Conservation (phyloP, 805 yeast genomes). For the Candida caryicola region DNA sequence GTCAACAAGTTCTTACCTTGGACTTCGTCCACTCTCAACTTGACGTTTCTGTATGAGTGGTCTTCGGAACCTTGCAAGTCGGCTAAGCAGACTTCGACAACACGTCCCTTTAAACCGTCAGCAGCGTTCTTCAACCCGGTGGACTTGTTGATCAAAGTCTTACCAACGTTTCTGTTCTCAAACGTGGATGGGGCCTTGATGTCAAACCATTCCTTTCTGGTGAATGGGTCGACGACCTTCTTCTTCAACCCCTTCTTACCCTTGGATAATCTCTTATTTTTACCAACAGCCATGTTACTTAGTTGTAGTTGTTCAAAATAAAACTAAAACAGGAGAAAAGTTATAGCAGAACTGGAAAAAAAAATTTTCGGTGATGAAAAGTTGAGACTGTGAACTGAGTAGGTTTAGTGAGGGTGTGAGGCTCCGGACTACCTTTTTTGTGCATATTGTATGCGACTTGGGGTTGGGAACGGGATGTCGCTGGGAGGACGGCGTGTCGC, state of each 20-base stretch:
- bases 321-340: neutral
- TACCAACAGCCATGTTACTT: slow-evolving; percentile 64
- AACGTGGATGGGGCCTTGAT: slow-evolving; percentile 99
- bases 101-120: slow-evolving; percentile 97
- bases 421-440: too few species aligned
- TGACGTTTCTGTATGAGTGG: slow-evolving; percentile 96
- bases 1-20: slow-evolving; percentile 98
- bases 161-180: slow-evolving; percentile 98
- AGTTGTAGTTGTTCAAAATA: neutral
- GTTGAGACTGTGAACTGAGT: neutral
- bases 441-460: too few species aligned
- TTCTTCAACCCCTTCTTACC: slow-evolving; percentile 98
- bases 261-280: slow-evolving; percentile 83
- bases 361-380: neutral
- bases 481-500: too few species aligned
- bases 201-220: slow-evolving; percentile 98
- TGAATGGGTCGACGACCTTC: slow-evolving; percentile 99
- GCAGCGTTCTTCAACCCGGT: slow-evolving; percentile 98
- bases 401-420: too few species aligned
- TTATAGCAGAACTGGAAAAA: neutral
- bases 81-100: slow-evolving; percentile 92
- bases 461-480: too few species aligned
- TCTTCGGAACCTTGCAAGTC: slow-evolving; percentile 99
- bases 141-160: slow-evolving; percentile 96
- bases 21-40: slow-evolving; percentile 97